A percentile compares a stretch with the other conserved stretches of the same genome.
Conservation (phyloP, 2,329 filamentous ascomycete species). For the Falciphora oryzae region DNA sequence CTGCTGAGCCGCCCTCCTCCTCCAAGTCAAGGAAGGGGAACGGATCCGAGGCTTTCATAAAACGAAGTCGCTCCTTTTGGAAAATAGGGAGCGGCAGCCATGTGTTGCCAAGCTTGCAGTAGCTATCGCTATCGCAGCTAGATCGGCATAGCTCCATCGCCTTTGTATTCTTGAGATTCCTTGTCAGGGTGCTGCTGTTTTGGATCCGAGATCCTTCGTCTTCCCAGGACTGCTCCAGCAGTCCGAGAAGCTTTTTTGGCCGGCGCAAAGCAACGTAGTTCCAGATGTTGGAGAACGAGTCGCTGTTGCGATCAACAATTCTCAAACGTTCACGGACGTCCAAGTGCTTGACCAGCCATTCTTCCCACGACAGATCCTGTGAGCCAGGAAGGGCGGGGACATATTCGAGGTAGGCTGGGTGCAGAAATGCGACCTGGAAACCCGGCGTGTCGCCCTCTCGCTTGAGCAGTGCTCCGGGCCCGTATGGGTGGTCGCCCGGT, state of each 20-base stretch:
- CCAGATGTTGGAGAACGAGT: neutral
- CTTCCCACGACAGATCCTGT: neutral
- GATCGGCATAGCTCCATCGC: neutral
- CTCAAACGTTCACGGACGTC: neutral
- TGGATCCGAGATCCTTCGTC: neutral
- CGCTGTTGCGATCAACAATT: neutral
- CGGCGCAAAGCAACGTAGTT: constrained; percentile 14
- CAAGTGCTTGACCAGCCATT: constrained; percentile 13
- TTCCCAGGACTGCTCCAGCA: neutral
- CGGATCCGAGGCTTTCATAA: neutral
- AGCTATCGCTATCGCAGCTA: neutral
- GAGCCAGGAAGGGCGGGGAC: neutral
- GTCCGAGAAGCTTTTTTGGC: constrained; percentile 17
- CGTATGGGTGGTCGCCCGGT: constrained; percentile 13
- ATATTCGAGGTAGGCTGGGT: constrained; percentile 14
- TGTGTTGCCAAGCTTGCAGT: neutral
- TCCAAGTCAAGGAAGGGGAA: constrained; percentile 1
- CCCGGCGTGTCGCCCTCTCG: constrained; percentile 14
- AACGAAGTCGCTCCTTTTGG: neutral
- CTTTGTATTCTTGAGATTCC: neutral
- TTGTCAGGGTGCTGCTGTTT: neutral
- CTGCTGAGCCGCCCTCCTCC: neutral
- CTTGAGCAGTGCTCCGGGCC: constrained; percentile 16
- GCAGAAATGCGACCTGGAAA: constrained; percentile 11
- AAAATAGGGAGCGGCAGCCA: constrained; percentile 4